phyloP scores from a whole-genome alignment of 2,329 filamentous ascomycete species.

The Xylariaceae sp. region DNA sequence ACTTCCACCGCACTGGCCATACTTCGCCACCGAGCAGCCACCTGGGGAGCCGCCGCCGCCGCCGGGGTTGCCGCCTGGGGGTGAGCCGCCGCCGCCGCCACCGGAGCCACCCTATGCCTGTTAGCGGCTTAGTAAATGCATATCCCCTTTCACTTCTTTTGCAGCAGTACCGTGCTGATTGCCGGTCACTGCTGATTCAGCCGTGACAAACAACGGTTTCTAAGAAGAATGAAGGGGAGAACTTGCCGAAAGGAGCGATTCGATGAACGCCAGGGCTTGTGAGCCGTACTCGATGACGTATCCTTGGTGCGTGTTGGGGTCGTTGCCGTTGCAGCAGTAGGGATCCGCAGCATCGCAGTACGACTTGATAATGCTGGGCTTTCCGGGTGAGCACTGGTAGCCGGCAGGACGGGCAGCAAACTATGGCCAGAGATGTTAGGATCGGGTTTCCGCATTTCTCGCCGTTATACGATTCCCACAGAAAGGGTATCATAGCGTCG shows the following conservation, averaged over 20 bases:
- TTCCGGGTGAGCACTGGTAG: constrained; percentile 52
- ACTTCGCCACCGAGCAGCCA: constrained; percentile 14
- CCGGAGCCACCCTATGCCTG: background rate
- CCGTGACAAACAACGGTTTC: background rate
- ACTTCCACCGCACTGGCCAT: constrained; percentile 15
- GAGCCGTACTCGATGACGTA: constrained; percentile 57
- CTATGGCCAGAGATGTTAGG: constrained; percentile 34
- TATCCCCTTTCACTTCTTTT: background rate
- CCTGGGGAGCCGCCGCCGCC: background rate
- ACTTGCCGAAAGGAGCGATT: constrained; percentile 12
- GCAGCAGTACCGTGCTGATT: background rate
- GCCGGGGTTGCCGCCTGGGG: background rate
- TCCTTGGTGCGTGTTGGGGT: constrained; percentile 56
- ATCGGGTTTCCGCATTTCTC: background rate
- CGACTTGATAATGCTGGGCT: constrained; percentile 51
- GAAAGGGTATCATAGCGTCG: background rate
- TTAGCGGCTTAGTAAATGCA: background rate
- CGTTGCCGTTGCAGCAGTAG: constrained; percentile 62
- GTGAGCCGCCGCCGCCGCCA: background rate
- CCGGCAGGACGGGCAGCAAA: constrained; percentile 57
- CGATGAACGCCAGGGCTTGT: constrained; percentile 55
- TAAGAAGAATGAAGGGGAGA: background rate
- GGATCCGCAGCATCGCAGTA: constrained; percentile 63
- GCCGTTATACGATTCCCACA: background rate
- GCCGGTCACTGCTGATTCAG: background rate